Conservation (phyloP, 2,329 filamentous ascomycete species). For the Fusarium lyarnte region DNA sequence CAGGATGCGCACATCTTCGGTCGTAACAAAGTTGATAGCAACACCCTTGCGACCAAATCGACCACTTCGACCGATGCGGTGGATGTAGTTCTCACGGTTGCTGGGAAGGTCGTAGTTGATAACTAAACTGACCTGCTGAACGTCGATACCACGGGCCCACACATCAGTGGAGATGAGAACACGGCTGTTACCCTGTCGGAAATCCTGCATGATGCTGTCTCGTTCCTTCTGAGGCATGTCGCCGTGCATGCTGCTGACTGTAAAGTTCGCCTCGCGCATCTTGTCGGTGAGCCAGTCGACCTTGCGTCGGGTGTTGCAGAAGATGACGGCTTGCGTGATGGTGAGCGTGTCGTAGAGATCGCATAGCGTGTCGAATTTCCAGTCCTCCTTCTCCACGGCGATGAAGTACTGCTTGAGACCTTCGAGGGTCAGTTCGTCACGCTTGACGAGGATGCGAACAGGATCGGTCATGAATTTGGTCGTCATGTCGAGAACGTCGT, state of each 20-base stretch:
- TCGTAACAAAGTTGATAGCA: conserved; percentile 99
- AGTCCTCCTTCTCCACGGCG: conserved; percentile 98
- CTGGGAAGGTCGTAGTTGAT: conserved; percentile 99
- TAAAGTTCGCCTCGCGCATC: conserved; percentile 99
- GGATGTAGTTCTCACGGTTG: conserved; percentile 99
- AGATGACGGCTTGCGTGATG: conserved; percentile 98
- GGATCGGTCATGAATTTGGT: conserved; percentile 99
- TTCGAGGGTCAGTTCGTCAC: conserved; percentile 97
- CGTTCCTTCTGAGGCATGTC: conserved; percentile 99
- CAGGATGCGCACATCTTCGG: conserved; percentile 96
- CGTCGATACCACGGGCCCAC: conserved; percentile 97
- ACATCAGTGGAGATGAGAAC: conserved; percentile 98
- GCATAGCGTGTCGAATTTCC: conserved; percentile 99
- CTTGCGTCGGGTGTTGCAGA: conserved; percentile 99
- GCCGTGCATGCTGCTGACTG: conserved; percentile 97
- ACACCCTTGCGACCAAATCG: conserved; percentile 98
- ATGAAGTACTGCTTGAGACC: conserved; percentile 99
- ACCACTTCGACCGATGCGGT: conserved; percentile 94
- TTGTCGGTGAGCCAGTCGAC: conserved; percentile 99
- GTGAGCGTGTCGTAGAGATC: conserved; percentile 99
- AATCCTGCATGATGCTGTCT: conserved; percentile 99
- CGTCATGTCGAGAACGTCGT: conserved; percentile 98
- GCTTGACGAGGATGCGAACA: conserved; percentile 95
- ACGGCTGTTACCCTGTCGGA: conserved; percentile 93
- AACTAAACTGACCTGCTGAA: conserved; percentile 96